phyloP scores from a whole-genome alignment of 148 eudicot genomes.

The Chenopodium album region DNA sequence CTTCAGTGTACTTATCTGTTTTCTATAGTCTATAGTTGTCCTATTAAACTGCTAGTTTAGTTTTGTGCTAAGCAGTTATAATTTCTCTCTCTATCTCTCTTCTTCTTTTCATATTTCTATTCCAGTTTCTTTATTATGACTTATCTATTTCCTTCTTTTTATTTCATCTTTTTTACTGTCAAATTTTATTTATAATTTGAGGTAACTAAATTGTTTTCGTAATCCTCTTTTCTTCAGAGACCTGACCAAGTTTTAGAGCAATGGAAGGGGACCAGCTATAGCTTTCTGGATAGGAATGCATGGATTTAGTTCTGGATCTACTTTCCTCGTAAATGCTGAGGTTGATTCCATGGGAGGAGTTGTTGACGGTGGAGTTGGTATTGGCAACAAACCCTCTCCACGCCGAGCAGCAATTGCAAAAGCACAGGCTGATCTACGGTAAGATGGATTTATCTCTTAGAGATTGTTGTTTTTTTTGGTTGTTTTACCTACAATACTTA shows the following conservation, averaged over 20 bases:
- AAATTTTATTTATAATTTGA: no score
- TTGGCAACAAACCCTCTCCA: constrained; percentile 69
- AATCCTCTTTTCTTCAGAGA: constrained; percentile 23
- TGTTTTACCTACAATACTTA: constrained; percentile 12
- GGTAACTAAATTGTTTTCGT: neutral
- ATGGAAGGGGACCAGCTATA: constrained; percentile 53
- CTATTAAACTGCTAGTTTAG: neutral
- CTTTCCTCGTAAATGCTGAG: constrained; percentile 81
- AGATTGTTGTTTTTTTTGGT: neutral
- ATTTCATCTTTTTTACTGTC: neutral
- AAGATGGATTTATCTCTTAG: constrained; percentile 13
- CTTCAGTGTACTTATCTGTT: neutral
- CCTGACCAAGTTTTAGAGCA: constrained; percentile 20
- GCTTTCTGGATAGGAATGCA: constrained; percentile 61
- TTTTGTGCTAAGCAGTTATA: neutral
- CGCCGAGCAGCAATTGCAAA: constrained; percentile 72
- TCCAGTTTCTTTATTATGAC: neutral
- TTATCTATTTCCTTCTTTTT: neutral
- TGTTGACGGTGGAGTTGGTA: constrained; percentile 80
- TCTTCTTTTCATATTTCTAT: neutral
- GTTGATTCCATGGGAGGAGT: constrained; percentile 98
- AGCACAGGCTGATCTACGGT: constrained; percentile 91
- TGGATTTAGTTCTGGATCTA: constrained; percentile 66
- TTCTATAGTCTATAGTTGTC: neutral
- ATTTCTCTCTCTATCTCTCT: neutral